Percentiles rank a stretch among this genome's conserved stretches.
These are phyloP conservation scores for Talaromyces liani DNA, from an alignment of 495 filamentous ascomycete genomes.

Conservation along the genomic window DNA sequence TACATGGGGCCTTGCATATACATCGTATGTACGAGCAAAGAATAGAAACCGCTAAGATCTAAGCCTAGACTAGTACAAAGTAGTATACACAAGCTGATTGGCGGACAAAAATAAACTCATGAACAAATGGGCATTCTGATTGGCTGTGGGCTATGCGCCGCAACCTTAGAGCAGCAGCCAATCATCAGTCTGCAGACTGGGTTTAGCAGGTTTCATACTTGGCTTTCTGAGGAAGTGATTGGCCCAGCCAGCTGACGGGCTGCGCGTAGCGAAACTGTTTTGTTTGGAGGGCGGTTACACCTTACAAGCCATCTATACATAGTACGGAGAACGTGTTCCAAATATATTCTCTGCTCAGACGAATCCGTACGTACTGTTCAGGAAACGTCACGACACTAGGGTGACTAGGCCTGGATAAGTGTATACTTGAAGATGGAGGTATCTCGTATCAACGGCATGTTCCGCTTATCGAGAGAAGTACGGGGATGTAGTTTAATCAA, in stretches of 20 bases:
- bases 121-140: neutral
- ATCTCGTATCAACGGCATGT: neutral
- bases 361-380: neutral
- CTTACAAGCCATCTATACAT: neutral
- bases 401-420: neutral
- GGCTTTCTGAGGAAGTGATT: neutral
- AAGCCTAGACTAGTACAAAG: no score
- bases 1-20: neutral
- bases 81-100: neutral
- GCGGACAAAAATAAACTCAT: constrained; percentile 3
- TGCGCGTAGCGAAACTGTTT: constrained; percentile 1
- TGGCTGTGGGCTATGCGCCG: neutral
- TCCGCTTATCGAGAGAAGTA: neutral
- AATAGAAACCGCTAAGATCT: constrained; percentile 7
- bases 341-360: neutral
- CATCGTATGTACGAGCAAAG: constrained; percentile 1
- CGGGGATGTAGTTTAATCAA: neutral
- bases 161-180: neutral
- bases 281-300: neutral
- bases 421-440: neutral
- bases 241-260: neutral
- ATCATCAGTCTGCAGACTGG: neutral
- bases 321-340: neutral
- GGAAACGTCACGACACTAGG: neutral
- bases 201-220: neutral